Conservation (phyloP, 2,329 filamentous ascomycete species). For the Curvularia sp. region DNA sequence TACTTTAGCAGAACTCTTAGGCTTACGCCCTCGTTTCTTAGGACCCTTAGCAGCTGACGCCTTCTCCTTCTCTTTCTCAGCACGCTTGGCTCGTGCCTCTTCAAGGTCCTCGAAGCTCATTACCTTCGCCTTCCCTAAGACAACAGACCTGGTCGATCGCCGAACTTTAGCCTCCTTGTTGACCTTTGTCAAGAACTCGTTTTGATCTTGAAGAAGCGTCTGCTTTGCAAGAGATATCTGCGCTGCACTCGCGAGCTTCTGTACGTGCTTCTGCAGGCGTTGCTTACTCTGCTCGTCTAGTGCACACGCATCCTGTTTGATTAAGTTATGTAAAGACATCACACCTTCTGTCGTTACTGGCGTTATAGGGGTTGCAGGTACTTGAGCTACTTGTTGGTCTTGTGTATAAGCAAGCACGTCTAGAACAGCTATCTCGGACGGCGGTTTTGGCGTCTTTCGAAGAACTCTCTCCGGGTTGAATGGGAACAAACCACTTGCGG, state of each 20-base stretch:
- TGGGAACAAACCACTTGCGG: constrained; percentile 35
- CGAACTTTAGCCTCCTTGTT: constrained; percentile 40
- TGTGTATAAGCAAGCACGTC: constrained; percentile 23
- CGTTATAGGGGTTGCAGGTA: constrained; percentile 24
- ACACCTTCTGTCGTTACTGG: constrained; percentile 28
- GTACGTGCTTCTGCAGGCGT: constrained; percentile 21
- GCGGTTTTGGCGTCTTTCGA: constrained; percentile 32
- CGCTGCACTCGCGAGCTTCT: constrained; percentile 31
- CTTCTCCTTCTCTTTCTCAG: not conserved
- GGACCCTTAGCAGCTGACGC: too few species aligned
- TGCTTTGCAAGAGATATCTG: constrained; percentile 32
- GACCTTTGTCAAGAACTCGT: constrained; percentile 34
- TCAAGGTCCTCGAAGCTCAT: constrained; percentile 4
- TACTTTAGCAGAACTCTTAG: too few species aligned
- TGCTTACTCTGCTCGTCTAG: constrained; percentile 21
- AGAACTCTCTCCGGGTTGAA: constrained; percentile 45
- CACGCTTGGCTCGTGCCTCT: constrained; percentile 1
- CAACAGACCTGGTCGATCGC: constrained; percentile 30
- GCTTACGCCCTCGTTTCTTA: too few species aligned
- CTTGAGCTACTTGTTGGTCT: constrained; percentile 8
- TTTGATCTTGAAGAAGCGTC: constrained; percentile 38
- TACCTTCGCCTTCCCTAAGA: constrained; percentile 1
- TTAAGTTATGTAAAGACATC: constrained; percentile 21
- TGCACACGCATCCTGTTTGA: constrained; percentile 23
- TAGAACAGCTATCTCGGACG: constrained; percentile 20